Evolutionary conservation across 148 eudicot species (phyloP).

Genomic region (Limonium bicolor): DNA sequence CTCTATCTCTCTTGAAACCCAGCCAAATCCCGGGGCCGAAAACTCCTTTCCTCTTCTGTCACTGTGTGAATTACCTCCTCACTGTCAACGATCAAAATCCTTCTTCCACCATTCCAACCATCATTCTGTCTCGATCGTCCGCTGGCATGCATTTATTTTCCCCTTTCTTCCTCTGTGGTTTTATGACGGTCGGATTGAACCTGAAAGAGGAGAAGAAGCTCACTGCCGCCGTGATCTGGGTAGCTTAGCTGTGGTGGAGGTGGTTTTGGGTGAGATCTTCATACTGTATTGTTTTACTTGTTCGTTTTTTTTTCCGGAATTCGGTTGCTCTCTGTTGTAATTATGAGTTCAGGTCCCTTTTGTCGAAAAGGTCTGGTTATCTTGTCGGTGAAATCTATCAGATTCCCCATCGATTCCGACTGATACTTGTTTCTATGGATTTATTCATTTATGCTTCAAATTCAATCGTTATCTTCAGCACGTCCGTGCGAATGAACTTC

Average conservation of each 20-base stretch:
- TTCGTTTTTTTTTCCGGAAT: background rate
- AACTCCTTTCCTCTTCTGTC: constrained; percentile 1
- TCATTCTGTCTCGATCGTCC: background rate
- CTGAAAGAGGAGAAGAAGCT: too few species aligned
- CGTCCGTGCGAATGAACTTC: too few species aligned
- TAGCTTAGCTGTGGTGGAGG: constrained; percentile 4
- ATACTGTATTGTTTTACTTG: background rate
- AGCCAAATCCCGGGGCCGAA: constrained; percentile 1
- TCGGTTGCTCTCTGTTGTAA: background rate
- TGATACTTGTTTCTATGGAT: background rate
- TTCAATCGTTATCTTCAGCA: background rate
- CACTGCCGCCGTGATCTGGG: too few species aligned
- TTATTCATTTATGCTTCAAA: too few species aligned
- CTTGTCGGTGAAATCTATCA: background rate
- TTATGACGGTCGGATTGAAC: too few species aligned
- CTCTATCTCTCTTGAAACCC: constrained; percentile 3
- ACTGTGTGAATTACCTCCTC: background rate
- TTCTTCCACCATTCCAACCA: background rate
- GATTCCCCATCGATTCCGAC: background rate
- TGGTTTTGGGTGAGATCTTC: constrained; percentile 3
- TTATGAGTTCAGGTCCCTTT: background rate
- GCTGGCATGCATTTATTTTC: too few species aligned
- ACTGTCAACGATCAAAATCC: background rate
- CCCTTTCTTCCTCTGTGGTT: too few species aligned
- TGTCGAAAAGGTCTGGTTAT: background rate